Evolutionary conservation across 192 early-diverging fungal genomes (phyloP), one percentile per base, ranked within the genome.

Genomic region (Coemansia sp.): DNA sequence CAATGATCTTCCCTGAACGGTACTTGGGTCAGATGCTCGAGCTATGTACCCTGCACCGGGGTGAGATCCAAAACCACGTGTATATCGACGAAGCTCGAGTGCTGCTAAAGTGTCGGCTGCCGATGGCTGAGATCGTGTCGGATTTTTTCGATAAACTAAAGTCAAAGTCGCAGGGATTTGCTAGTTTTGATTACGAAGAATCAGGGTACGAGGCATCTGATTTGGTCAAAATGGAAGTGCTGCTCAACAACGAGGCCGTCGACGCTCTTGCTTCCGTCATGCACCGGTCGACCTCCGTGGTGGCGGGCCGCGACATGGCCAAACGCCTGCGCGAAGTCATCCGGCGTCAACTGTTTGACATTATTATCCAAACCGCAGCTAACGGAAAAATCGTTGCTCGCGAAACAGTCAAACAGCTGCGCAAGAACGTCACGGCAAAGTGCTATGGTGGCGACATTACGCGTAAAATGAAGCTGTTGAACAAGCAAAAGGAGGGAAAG

Each of bases 141-240:
- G 92, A 97, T 65, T 98, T 98, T 76, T 95, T 93, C 74, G 94
- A 98, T 73, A 88, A 90, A 69, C 84, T 98, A 19, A 98, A 98
- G 71, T 90, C 90, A 12, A 84, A 87, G 48, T 92, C 93, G 16
- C 91, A 91, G 48, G 97, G 97, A 1, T 98, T 81, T 65, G 74
- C 62, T 41, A 81, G 78, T 23, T 98, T 98, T 78, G 96, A 98
- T 75, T 98, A 96, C 78, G 96, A 98, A 75, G 95, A 97, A 39
- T 83, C 82, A 27, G 96, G 94, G 7, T 96, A 95, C 73, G 83
- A 85, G 18, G 75, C 78, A 11, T 86, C 94, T 10, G 93, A 96
- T 61, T 83, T 98, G 57, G 94, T 97, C 69, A 93, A 90, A 70
- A 90, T 98, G 84, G 92, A 92, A 63, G 88, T 98, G 3, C 66